These are phyloP conservation scores for Lentinus tigrinus DNA, from an alignment of 768 basidiomycete species.

Conservation along the genomic window DNA sequence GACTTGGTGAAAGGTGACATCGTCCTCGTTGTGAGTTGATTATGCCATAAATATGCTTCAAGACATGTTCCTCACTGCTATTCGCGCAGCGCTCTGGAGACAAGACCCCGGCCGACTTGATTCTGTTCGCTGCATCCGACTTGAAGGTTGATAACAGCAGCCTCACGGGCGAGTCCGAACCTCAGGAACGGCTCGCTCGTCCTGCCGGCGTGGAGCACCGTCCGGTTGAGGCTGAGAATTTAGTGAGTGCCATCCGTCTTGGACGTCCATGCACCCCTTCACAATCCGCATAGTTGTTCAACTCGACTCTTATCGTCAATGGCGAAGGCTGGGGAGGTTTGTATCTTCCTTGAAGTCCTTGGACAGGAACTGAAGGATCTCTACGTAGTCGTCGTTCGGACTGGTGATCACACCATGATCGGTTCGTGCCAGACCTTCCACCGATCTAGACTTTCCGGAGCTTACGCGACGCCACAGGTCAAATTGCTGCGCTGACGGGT, in stretches of 20 bases:
- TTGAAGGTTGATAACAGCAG: conserved; percentile 72
- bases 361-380: background rate
- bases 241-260: conserved; percentile 37
- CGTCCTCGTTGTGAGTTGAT: conserved; percentile 53
- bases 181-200: conserved; percentile 54
- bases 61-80: no score
- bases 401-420: conserved; percentile 66
- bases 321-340: conserved; percentile 71
- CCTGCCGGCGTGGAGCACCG: conserved; percentile 46
- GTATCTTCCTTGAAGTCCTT: conserved; percentile 20
- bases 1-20: conserved; percentile 67
- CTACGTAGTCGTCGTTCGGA: conserved; percentile 56
- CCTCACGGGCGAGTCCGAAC: conserved; percentile 69
- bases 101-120: conserved; percentile 68
- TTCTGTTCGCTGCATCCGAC: conserved; percentile 59
- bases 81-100: conserved; percentile 56
- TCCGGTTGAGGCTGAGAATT: conserved; percentile 63
- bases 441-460: background rate
- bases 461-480: conserved; percentile 39
- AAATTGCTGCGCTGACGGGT: conserved; percentile 67
- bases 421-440: conserved; percentile 33
- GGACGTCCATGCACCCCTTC: background rate
- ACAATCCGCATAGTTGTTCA: conserved; percentile 49
- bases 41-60: no score
- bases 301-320: conserved; percentile 66